phyloP scores from a whole-genome alignment of 2,329 filamentous ascomycete genomes.

The Trichophaea hybrida region DNA sequence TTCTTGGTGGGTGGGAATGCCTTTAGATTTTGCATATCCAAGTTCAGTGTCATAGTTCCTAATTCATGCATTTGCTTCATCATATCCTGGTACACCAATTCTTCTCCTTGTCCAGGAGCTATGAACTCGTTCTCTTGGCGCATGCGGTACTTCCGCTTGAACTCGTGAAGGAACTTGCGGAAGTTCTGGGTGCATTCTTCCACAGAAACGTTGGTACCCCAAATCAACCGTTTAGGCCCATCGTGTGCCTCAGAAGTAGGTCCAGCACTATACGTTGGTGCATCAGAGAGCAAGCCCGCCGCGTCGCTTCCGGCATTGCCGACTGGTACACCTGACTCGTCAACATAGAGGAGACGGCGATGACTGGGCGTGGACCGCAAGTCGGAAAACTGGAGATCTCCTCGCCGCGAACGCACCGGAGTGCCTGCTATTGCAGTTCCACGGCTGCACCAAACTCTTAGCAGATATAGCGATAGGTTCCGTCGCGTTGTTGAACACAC shows the following conservation, averaged over 20 bases:
- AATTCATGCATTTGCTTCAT: slow-evolving; percentile 84
- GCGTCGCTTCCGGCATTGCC: slow-evolving; percentile 27
- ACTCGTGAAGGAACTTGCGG: slow-evolving; percentile 85
- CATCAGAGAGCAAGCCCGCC: slow-evolving; percentile 43
- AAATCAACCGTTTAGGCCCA: slow-evolving; percentile 71
- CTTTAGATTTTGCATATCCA: slow-evolving; percentile 80
- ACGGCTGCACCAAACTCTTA: neutral
- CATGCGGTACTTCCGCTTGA: slow-evolving; percentile 85
- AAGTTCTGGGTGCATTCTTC: slow-evolving; percentile 75
- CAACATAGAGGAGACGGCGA: slow-evolving; percentile 47
- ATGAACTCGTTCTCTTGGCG: slow-evolving; percentile 74
- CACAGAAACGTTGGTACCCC: slow-evolving; percentile 94
- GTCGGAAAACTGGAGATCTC: slow-evolving; percentile 27
- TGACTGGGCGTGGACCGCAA: slow-evolving; percentile 35
- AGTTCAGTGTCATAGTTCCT: slow-evolving; percentile 67
- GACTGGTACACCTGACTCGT: slow-evolving; percentile 48
- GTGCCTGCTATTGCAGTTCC: slow-evolving; percentile 1
- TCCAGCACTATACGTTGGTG: slow-evolving; percentile 31
- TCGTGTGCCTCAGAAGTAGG: slow-evolving; percentile 51
- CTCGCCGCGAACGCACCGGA: slow-evolving; percentile 21
- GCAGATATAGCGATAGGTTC: neutral
- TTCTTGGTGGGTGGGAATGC: slow-evolving; percentile 85
- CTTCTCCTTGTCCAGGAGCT: slow-evolving; percentile 54
- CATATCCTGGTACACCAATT: slow-evolving; percentile 70
- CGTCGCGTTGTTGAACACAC: slow-evolving; percentile 2